Conservation (phyloP, 108 stramenopile genomes). For the Skeletonema grethae region DNA sequence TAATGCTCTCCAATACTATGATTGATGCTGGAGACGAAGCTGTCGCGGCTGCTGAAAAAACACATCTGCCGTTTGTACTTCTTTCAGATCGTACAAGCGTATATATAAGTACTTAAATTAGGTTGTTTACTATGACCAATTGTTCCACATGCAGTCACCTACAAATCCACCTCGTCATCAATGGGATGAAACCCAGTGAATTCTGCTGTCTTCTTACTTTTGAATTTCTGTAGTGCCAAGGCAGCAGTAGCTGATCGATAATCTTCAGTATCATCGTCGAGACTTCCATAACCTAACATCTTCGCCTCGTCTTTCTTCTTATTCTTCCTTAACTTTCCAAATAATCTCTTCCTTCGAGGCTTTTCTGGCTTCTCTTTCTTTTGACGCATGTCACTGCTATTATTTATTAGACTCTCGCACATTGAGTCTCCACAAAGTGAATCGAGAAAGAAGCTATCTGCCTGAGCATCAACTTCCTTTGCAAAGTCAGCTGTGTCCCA, state of each 20-base stretch:
- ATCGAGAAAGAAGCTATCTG: constrained; percentile 24
- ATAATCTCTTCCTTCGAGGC: constrained; percentile 27
- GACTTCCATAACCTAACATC: constrained; percentile 34
- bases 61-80: too few relatives aligned
- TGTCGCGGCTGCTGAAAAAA: constrained; percentile 2
- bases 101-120: too few relatives aligned
- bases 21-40: constrained; percentile 9
- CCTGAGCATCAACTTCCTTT: constrained; percentile 26
- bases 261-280: constrained; percentile 26
- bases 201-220: constrained; percentile 19
- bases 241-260: constrained; percentile 23
- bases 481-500: constrained; percentile 35
- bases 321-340: constrained; percentile 29
- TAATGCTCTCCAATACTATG: constrained; percentile 27
- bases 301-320: constrained; percentile 17
- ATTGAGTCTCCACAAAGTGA: constrained; percentile 26
- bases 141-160: neutral
- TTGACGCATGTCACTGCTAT: constrained; percentile 22
- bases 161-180: constrained; percentile 20
- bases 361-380: constrained; percentile 29
- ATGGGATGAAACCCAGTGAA: neutral
- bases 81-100: too few relatives aligned
- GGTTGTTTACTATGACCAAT: neutral
- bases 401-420: constrained; percentile 27
- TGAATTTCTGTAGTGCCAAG: constrained; percentile 15